Conservation (phyloP, 2,329 filamentous ascomycete species). For the Diaporthe longicolla region DNA sequence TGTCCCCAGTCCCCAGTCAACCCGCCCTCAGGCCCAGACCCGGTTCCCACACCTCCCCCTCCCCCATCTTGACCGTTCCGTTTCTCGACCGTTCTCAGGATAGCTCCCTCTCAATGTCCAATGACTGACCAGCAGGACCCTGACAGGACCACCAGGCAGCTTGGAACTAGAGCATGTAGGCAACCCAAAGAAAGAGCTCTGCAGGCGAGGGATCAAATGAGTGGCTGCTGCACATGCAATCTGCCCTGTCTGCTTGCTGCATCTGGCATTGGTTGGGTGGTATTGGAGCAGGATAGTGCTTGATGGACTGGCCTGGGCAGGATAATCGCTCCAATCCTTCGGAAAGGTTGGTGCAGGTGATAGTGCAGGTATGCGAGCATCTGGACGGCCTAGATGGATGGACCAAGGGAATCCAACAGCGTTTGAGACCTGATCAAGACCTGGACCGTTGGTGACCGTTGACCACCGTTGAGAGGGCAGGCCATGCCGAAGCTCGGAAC, state of each 20-base stretch:
- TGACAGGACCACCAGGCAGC: background rate
- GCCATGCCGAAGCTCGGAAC: constrained; percentile 1
- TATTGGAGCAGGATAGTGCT: constrained; percentile 4
- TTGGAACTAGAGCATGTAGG: constrained; percentile 2
- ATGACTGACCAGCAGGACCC: background rate
- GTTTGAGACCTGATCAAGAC: background rate
- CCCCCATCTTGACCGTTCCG: constrained; percentile 17
- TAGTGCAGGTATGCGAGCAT: background rate
- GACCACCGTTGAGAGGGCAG: background rate
- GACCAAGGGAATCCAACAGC: background rate
- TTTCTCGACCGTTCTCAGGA: constrained; percentile 10
- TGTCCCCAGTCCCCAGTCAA: background rate
- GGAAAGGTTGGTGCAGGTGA: constrained; percentile 3
- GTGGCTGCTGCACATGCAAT: constrained; percentile 11
- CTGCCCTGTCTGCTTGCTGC: constrained; percentile 6
- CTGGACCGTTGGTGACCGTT: constrained; percentile 21
- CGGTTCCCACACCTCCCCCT: constrained; percentile 10
- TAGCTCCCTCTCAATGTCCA: constrained; percentile 1
- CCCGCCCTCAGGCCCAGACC: background rate
- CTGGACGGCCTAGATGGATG: too few relatives aligned
- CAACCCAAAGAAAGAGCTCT: constrained; percentile 9
- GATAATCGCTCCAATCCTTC: constrained; percentile 19
- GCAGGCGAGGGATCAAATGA: constrained; percentile 11
- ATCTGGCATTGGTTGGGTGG: constrained; percentile 23
- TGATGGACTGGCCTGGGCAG: background rate